Evolutionary conservation across 2,329 filamentous ascomycete species (phyloP), one percentile per base, ranked within the genome.

Genomic region (Fusarium sp.): DNA sequence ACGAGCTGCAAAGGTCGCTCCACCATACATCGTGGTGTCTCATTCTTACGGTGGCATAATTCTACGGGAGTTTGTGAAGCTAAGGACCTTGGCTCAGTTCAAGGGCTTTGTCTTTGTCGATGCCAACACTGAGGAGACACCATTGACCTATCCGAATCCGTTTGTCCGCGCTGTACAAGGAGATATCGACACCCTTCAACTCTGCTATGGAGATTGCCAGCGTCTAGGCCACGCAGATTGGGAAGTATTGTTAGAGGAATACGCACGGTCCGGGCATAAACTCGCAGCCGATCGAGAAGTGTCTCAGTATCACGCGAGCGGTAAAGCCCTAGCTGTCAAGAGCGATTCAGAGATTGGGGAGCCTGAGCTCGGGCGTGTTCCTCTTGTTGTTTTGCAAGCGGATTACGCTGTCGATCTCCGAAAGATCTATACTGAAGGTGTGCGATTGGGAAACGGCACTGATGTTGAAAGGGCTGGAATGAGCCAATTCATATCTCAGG

Each of bases 61-160:
- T 20, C 33, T 63, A 3, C 52, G 45, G 10, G 64, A 74, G 10
- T 74, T 73, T 27, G 20, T 57, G 4, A 33, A 11, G 0, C 11
- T 74, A 43, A 65, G 70, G n/a, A 68, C 52, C 3, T 9, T 66
- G 15, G 58, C 35, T 9, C 60, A 70, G 9, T 73, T 73, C 30
- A 73, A 73, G 37, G 71, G 71, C 3, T 71, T 74, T 45, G 71
- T 73, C 11, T 66, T 71, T 50, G 60, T 73, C 4, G 64, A 73
- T 32, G 52, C 67, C 27, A 22, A 63, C 35, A 60, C 52, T 2
- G 61, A 38, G 14, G 54, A 68, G 33, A 54, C 59, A 10, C 6
- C 52, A 38, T 37, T 30, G 32, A 33, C 40, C 8, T 30, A 40
- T 20, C 33, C 27, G n/a, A 54, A 54, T 30, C 27, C 25, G 11